phyloP scores from a whole-genome alignment of 2,329 filamentous ascomycete genomes.

The Fusarium camptoceras region DNA sequence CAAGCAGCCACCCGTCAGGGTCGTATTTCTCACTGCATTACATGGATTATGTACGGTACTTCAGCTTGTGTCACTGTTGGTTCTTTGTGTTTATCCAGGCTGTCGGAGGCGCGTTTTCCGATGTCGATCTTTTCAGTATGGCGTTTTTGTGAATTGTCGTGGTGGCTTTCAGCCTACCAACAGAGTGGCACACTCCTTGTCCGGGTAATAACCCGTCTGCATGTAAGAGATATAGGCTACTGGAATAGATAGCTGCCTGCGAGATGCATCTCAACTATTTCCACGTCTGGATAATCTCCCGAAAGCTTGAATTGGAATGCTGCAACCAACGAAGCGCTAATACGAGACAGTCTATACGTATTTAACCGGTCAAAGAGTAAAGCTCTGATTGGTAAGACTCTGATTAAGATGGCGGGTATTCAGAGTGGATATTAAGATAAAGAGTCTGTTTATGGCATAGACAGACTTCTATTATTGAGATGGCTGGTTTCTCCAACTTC shows the following conservation, averaged over 20 bases:
- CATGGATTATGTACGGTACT: neutral
- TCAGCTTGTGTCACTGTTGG: slow-evolving; percentile 1
- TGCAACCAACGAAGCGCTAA: slow-evolving; percentile 11
- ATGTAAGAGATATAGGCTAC: neutral
- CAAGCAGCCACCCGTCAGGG: slow-evolving; percentile 14
- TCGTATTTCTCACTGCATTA: slow-evolving; percentile 8
- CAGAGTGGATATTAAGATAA: neutral
- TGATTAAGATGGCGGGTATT: neutral
- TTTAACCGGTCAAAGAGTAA: slow-evolving; percentile 21
- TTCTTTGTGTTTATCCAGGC: neutral
- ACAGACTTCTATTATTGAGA: neutral
- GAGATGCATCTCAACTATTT: neutral
- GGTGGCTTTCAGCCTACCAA: neutral
- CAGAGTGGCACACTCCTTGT: neutral
- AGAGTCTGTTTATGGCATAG: neutral
- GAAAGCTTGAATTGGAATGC: slow-evolving; percentile 13
- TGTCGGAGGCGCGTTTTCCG: slow-evolving; percentile 21
- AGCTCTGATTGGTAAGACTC: neutral
- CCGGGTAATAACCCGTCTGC: neutral
- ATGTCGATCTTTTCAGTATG: slow-evolving; percentile 5
- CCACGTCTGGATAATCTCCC: slow-evolving; percentile 28
- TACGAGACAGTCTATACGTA: slow-evolving; percentile 2
- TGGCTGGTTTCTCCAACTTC: neutral
- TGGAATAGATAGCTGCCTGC: neutral
- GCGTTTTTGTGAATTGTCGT: slow-evolving; percentile 7